Evolutionary conservation across 192 early-diverging fungal genomes (phyloP), one percentile per base, ranked within the genome.

Genomic region (Dispira simplex): DNA sequence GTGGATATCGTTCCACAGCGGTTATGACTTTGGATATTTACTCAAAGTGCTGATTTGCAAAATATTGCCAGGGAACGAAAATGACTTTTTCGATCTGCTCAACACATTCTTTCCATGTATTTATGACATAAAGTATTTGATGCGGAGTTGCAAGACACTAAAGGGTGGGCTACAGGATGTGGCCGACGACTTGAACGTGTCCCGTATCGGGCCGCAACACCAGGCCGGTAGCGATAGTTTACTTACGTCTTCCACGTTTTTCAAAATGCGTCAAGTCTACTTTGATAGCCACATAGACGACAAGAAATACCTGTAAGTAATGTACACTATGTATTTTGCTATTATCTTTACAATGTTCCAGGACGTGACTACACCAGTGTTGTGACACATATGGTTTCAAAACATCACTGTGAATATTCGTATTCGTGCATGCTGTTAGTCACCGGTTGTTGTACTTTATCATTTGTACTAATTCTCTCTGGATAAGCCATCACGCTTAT

Each of bases 1-100:
- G 70, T 99, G 96, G 96, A 83, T 97, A 46, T 95, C 93, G 27
- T 99, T 97, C 75, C 97, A 99, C 67, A 95, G 91, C 77, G 92
- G 93, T 2, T 99, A 99, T 66, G 97, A 99, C 71, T 99, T 99
- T 83, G 93, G 97, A 3, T 99, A 99, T 68, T 70, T 99, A 21
- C 75, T 99, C 53, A 99, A 99, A 72, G 78, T 99, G 39, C 77
- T 96, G 28, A 97, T 95, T 8, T 95, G 95, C 72, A 75, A 82
- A 18, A 77, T 86, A 44, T 69, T 99, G 63, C 97, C 97, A 3
- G 83, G 87, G 58, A 91, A 99, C 70, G 97, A 99, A 72, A 65
- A 78, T n/a, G 87, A 88, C 39, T 99, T 99, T 72, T 99, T 97
- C 75, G 88, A 91, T 45, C 73, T 90, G 23, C 75, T 99, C 68